Conservation (phyloP, 129 eudicot genomes). For the Saussurea involucrata region DNA sequence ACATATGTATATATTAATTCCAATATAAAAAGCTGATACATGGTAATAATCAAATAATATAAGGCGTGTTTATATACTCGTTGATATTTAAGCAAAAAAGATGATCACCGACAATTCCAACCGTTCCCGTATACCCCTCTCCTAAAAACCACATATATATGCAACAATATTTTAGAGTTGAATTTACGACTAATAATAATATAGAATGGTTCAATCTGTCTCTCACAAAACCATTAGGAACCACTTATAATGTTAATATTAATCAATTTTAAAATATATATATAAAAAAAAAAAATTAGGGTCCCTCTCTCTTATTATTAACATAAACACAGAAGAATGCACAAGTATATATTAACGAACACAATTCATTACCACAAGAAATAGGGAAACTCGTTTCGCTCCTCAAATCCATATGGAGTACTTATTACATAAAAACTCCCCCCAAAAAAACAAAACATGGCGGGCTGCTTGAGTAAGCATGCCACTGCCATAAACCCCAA, state of each 20-base stretch:
- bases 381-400: conserved; percentile 19
- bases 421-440: conserved; percentile 18
- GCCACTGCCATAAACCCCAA: conserved; percentile 63
- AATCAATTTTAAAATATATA: too few relatives aligned
- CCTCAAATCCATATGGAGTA: conserved; percentile 21
- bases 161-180: too few relatives aligned
- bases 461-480: conserved; percentile 84
- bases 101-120: too few relatives aligned
- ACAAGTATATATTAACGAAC: conserved; percentile 26
- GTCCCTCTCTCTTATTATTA: conserved; percentile 41
- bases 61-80: too few relatives aligned
- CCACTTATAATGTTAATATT: too few relatives aligned
- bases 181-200: too few relatives aligned
- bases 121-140: too few relatives aligned
- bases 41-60: background rate
- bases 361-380: conserved; percentile 3
- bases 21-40: background rate
- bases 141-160: too few relatives aligned
- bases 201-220: too few relatives aligned
- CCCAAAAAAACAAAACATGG: conserved; percentile 31
- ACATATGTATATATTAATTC: background rate
- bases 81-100: too few relatives aligned
- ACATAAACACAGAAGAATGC: conserved; percentile 30
- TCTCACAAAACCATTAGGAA: too few relatives aligned
- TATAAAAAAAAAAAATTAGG: conserved; percentile 2